Evolutionary conservation across 2,329 filamentous ascomycete species (phyloP).

Genomic region (Epichloe typhina): DNA sequence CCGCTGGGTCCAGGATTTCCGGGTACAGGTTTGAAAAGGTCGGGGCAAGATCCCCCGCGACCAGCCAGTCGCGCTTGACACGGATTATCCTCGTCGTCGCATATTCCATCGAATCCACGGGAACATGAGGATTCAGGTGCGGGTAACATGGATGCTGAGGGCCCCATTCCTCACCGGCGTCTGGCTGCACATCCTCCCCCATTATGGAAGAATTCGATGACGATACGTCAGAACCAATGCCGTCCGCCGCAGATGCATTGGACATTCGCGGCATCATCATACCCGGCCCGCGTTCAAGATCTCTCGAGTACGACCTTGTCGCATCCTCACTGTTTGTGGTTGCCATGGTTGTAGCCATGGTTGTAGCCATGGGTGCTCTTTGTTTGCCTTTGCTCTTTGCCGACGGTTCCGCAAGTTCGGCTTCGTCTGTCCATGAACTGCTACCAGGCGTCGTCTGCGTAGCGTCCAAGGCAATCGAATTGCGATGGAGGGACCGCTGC

Average conservation of each 20-base stretch:
- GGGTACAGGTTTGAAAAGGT: slow-evolving; percentile 93
- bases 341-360: slow-evolving; percentile 26
- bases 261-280: slow-evolving; percentile 31
- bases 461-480: background rate
- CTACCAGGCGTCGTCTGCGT: background rate
- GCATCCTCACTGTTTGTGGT: slow-evolving; percentile 16
- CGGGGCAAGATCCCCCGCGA: slow-evolving; percentile 78
- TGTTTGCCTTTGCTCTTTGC: slow-evolving; percentile 36
- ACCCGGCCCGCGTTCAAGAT: slow-evolving; percentile 42
- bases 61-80: slow-evolving; percentile 81
- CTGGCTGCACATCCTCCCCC: slow-evolving; percentile 52
- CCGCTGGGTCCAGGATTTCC: slow-evolving; percentile 78
- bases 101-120: slow-evolving; percentile 61
- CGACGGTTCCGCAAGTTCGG: background rate
- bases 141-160: slow-evolving; percentile 90
- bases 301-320: slow-evolving; percentile 29
- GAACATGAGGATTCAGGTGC: slow-evolving; percentile 84
- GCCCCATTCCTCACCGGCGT: slow-evolving; percentile 73
- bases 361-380: slow-evolving; percentile 30
- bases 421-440: background rate
- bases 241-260: slow-evolving; percentile 34
- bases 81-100: slow-evolving; percentile 77
- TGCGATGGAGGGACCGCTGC: slow-evolving; percentile 24
- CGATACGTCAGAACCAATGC: slow-evolving; percentile 40
- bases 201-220: slow-evolving; percentile 48